These are phyloP conservation scores for Podaxis carcinomalis DNA, from an alignment of 768 basidiomycete genomes.

Conservation along the genomic window DNA sequence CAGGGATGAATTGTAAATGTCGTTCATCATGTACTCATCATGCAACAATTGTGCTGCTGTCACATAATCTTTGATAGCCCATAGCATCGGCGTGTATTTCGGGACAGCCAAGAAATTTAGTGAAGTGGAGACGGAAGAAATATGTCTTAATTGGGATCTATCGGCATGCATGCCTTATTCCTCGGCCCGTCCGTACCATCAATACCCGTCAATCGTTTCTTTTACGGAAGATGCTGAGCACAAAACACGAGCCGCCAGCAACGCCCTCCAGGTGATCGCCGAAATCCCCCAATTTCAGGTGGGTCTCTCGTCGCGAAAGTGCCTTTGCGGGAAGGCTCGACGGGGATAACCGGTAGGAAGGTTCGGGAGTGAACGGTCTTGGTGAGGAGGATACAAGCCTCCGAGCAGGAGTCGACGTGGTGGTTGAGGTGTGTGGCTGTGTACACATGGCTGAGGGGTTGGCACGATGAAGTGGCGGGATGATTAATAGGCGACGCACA, in stretches of 20 bases:
- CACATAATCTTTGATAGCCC: not conserved
- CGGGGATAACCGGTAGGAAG: conserved; percentile 43
- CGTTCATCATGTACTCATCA: not conserved
- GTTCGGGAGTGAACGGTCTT: conserved; percentile 40
- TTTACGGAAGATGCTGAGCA: conserved; percentile 5
- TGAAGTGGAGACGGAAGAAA: not conserved
- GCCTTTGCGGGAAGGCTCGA: conserved; percentile 43
- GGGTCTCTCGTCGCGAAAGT: conserved; percentile 42
- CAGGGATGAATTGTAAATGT: not conserved
- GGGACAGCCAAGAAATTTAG: too few species aligned
- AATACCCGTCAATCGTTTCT: not conserved
- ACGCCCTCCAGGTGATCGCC: conserved; percentile 82
- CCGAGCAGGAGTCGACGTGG: conserved; percentile 37
- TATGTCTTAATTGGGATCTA: conserved; percentile 10
- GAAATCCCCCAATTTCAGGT: conserved; percentile 69
- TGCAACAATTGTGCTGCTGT: not conserved
- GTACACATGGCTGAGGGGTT: not conserved
- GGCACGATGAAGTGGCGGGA: not conserved
- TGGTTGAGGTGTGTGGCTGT: conserved; percentile 48
- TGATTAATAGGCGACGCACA: conserved; percentile 33
- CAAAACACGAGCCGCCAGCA: conserved; percentile 36
- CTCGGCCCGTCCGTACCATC: conserved; percentile 37
- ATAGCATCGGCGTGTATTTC: too few species aligned
- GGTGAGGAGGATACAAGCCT: conserved; percentile 32
- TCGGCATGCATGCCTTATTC: conserved; percentile 31